Percentiles rank a stretch among this genome's conserved stretches.
phyloP scores from a whole-genome alignment of 2,329 filamentous ascomycete species.

The Verticillium nubilum region DNA sequence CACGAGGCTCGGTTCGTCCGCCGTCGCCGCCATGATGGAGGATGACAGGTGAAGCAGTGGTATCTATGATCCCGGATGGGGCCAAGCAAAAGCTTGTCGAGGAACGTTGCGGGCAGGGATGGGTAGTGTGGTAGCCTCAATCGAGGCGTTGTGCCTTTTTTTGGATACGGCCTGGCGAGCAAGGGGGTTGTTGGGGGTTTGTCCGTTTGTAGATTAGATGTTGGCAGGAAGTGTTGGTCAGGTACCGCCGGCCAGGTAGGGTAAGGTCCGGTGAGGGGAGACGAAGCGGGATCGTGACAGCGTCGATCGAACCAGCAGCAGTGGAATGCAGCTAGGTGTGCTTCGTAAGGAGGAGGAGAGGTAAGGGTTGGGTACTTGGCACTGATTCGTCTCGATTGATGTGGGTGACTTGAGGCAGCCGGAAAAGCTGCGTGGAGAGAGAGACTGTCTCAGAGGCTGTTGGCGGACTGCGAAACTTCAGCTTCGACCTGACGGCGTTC shows the following conservation, averaged over 20 bases:
- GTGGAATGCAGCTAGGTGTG: not conserved
- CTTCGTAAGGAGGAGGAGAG: not conserved
- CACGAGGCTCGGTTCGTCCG: slow-evolving; percentile 18
- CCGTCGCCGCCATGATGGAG: slow-evolving; percentile 29
- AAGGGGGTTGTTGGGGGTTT: not conserved
- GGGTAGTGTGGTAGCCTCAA: not conserved
- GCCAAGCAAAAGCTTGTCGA: not conserved
- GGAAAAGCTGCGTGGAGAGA: not conserved
- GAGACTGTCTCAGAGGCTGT: not conserved
- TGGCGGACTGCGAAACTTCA: not conserved
- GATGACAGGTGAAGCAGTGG: not conserved
- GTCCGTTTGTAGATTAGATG: not conserved
- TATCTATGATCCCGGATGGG: not conserved
- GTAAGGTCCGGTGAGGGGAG: not conserved
- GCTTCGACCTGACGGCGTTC: not conserved
- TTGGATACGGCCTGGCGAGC: not conserved
- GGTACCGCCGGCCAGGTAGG: too few species aligned
- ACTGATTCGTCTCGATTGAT: too few species aligned
- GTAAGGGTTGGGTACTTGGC: too few species aligned
- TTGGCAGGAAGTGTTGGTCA: too few species aligned
- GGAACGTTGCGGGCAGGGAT: not conserved
- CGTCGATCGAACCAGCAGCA: not conserved
- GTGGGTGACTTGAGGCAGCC: not conserved
- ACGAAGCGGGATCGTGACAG: not conserved
- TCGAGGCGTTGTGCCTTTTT: not conserved